These are phyloP conservation scores for Penicillium sp. DNA, from an alignment of 2,329 filamentous ascomycete genomes.

Conservation along the genomic window DNA sequence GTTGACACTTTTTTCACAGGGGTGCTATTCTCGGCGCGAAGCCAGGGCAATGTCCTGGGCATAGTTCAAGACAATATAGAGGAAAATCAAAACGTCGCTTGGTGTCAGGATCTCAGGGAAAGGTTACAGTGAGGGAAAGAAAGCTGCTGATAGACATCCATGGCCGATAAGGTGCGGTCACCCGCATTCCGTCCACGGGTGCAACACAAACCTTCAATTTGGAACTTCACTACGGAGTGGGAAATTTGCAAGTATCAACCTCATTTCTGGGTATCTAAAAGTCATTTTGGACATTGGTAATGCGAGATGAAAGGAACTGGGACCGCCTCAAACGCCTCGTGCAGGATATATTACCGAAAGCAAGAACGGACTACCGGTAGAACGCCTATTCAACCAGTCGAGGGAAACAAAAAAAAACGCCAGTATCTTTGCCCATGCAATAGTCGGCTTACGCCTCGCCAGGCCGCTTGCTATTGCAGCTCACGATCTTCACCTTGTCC, in stretches of 20 bases:
- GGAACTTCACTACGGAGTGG: neutral
- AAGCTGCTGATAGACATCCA: constrained; percentile 11
- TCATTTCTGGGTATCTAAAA: constrained; percentile 21
- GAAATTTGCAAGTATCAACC: neutral
- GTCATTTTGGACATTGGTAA: constrained; percentile 11
- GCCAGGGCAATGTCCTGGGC: constrained; percentile 30
- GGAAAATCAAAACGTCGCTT: neutral
- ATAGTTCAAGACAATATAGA: constrained; percentile 5
- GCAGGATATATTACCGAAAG: constrained; percentile 6
- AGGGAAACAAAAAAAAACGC: constrained; percentile 18
- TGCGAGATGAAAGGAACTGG: constrained; percentile 8
- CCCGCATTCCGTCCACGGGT: neutral
- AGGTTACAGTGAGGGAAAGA: neutral
- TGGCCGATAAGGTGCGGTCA: constrained; percentile 24
- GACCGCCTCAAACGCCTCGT: constrained; percentile 3
- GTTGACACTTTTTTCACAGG: constrained; percentile 18
- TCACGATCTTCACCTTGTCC: constrained; percentile 97
- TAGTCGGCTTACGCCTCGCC: constrained; percentile 48
- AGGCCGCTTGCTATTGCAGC: constrained; percentile 86
- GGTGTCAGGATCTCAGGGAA: neutral
- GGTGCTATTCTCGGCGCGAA: constrained; percentile 8
- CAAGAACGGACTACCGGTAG: constrained; percentile 8
- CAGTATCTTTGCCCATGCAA: neutral
- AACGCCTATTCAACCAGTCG: constrained; percentile 16
- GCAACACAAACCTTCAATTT: neutral